phyloP scores from a whole-genome alignment of 441 rosid species.

The Populus tomentosa region DNA sequence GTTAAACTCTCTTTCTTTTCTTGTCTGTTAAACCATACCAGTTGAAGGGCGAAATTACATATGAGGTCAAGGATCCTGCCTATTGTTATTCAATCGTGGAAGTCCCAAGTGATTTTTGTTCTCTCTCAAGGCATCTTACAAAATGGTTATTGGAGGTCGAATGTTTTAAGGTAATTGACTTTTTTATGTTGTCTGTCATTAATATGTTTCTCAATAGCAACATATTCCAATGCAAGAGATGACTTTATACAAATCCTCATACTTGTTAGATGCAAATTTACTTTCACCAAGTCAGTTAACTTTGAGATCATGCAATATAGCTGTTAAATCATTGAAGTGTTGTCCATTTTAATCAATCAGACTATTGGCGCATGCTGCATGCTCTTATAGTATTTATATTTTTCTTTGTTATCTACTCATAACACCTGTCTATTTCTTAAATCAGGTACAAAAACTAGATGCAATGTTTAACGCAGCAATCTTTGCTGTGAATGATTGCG shows the following conservation, averaged over 20 bases:
- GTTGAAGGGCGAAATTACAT: conserved; percentile 84
- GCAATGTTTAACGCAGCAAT: conserved; percentile 45
- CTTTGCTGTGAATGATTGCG: conserved; percentile 38
- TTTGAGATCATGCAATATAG: not conserved
- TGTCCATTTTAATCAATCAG: not conserved
- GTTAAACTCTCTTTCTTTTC: conserved; percentile 6
- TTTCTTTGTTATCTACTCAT: conserved; percentile 2
- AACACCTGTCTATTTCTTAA: conserved; percentile 2
- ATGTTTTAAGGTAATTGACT: conserved; percentile 60
- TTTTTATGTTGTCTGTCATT: conserved; percentile 11
- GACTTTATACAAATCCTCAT: not conserved
- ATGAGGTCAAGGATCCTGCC: conserved; percentile 77
- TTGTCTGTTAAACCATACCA: conserved; percentile 30
- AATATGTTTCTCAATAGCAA: not conserved
- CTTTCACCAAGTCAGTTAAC: not conserved
- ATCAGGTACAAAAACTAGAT: conserved; percentile 51
- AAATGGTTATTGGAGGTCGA: conserved; percentile 84
- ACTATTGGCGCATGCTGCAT: conserved; percentile 1
- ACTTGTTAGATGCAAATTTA: not conserved
- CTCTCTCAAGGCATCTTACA: conserved; percentile 59
- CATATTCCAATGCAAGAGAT: not conserved
- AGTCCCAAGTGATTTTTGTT: conserved; percentile 58
- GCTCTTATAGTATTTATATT: conserved; percentile 4
- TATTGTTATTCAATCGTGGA: conserved; percentile 61
- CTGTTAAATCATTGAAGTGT: not conserved